phyloP scores from a whole-genome alignment of 768 basidiomycete species.

The Termitomyces sp. region DNA sequence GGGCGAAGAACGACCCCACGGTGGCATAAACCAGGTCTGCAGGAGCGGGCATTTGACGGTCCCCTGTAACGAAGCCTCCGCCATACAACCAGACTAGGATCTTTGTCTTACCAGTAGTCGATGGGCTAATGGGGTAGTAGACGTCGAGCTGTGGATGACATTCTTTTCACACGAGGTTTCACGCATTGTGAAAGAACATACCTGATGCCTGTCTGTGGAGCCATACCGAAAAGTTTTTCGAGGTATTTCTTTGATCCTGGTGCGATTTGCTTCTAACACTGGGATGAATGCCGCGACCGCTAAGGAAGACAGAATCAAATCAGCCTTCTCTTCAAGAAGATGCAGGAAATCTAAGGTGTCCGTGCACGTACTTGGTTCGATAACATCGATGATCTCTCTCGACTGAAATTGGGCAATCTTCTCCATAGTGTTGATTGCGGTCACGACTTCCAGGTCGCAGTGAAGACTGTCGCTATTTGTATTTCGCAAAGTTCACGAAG shows the following conservation, averaged over 20 bases:
- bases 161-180: neutral
- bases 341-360: neutral
- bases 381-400: slow-evolving; percentile 23
- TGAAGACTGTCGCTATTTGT: neutral
- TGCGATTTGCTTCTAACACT: slow-evolving; percentile 39
- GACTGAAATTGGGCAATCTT: slow-evolving; percentile 24
- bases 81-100: slow-evolving; percentile 64
- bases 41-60: slow-evolving; percentile 39
- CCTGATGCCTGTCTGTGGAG: slow-evolving; percentile 42
- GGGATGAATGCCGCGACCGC: slow-evolving; percentile 20
- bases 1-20: slow-evolving; percentile 57
- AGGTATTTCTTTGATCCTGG: slow-evolving; percentile 40
- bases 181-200: slow-evolving; percentile 14
- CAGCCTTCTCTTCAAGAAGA: neutral
- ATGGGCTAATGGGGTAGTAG: slow-evolving; percentile 44
- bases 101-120: slow-evolving; percentile 27
- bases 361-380: slow-evolving; percentile 27
- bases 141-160: slow-evolving; percentile 47
- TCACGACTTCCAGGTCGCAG: neutral
- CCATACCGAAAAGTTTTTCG: slow-evolving; percentile 56
- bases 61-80: slow-evolving; percentile 53
- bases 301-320: neutral
- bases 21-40: slow-evolving; percentile 49
- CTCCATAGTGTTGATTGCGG: slow-evolving; percentile 23
- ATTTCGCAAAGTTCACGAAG: neutral